These are phyloP conservation scores for Epithele typhae DNA, from an alignment of 768 basidiomycete genomes.

Conservation along the genomic window DNA sequence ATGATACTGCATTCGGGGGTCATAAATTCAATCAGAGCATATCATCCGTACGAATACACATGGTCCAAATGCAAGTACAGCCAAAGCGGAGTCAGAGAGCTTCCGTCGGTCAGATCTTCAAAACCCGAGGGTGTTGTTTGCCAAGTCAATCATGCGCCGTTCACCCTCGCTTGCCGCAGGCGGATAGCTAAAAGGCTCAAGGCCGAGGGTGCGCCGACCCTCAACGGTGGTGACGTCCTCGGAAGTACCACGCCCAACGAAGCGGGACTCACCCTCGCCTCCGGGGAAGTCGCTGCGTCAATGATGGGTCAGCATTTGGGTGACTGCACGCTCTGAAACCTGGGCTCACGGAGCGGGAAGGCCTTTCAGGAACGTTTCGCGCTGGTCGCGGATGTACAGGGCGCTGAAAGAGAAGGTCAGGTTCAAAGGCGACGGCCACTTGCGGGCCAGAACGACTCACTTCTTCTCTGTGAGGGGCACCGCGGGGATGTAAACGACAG, in stretches of 20 bases:
- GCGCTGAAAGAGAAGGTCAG: constrained; percentile 28
- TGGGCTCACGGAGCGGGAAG: constrained; percentile 46
- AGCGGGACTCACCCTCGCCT: constrained; percentile 36
- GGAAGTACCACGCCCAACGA: constrained; percentile 34
- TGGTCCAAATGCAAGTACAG: no score
- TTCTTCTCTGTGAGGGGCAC: constrained; percentile 59
- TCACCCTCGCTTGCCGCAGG: constrained; percentile 7
- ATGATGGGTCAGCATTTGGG: not conserved
- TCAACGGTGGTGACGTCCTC: constrained; percentile 33
- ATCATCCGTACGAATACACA: no score
- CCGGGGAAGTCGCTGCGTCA: constrained; percentile 59
- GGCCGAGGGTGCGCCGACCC: constrained; percentile 38
- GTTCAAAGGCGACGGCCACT: not conserved
- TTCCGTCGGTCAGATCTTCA: not conserved
- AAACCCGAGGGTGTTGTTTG: constrained; percentile 22
- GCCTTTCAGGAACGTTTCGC: constrained; percentile 52
- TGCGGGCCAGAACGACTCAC: constrained; percentile 6
- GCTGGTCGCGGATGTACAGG: constrained; percentile 59
- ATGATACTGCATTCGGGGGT: no score
- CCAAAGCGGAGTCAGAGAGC: no score
- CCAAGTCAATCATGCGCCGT: constrained; percentile 22
- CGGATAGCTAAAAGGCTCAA: constrained; percentile 32
- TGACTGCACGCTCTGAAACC: constrained; percentile 18
- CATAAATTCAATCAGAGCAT: no score
- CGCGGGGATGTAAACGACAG: constrained; percentile 76